Evolutionary conservation across 1,284 basidiomycete genomes (phyloP), one percentile per base, ranked within the genome.

Genomic region (Mycena sp.): DNA sequence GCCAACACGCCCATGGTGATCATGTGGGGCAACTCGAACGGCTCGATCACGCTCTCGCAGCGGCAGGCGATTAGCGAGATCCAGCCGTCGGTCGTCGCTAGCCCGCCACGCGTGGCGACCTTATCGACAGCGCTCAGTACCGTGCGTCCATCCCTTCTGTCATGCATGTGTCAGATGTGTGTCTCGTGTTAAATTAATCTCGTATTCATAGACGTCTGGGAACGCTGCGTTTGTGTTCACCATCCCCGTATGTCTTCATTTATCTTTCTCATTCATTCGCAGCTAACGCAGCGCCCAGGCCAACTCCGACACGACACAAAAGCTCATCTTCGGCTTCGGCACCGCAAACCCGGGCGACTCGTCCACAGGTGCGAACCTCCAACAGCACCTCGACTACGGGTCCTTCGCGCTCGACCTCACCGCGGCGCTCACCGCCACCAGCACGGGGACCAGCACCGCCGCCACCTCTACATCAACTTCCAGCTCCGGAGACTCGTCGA

Each of bases 11-110:
- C 85, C 0, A 86, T 90, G 85, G 84, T 90, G 53, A 85, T 91
- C 46, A 82, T 86, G 75, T 91, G 89, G 89, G 76, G 83, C 7
- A 87, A 88, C 69, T 72, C 74, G 12, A 82, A 86, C 64, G 83
- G 83, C 9, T 75, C 79, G 2, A 77, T 87, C 44, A 87, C 86
- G 11, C 74, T 90, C 29, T 88, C 87, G 14, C 89, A 91, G 71
- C 81, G 89, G 30, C 73, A 73, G 25, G 83, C 89, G 0, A 60
- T 77, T 2, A 67, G 68, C 5, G 74, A 86, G 53, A 71, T 76
- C 0, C 78, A 81, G 78, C 89, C 89, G 2, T 81, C 72, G 21
- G 79, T 86, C 23, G 83, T 81, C 45, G 57, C 75, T 17, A 78
- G 74, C 63, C 87, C 87, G n/a, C 77, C 84, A 0, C 74, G 84